Evolutionary conservation across 371 early-diverging fungal genomes (phyloP), one percentile per base, ranked within the genome.

Genomic region (Mucor saturninus): DNA sequence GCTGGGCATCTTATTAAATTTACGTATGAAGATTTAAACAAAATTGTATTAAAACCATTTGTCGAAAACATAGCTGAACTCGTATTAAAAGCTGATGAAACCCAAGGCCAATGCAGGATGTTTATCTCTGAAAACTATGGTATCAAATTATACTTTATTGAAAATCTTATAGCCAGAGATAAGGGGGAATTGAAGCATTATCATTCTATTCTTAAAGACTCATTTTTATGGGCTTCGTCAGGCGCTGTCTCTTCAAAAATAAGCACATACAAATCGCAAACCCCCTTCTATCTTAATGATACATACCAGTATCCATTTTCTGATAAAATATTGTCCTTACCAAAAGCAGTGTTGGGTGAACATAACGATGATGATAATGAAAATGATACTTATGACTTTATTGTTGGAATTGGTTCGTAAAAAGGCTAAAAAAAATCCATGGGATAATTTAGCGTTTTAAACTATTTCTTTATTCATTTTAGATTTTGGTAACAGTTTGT

Each of bases 401-500:
- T 38, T 38, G 38, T 75, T 58, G 75, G 75, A 53, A 72, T 75
- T 55, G 75, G 75, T 75, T 69, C 46, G 46, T 46, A 1, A 21
- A 21, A 21, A 21, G 30, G 40, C 30, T n/a, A 28, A 43, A 21
- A 21, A n/a, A n/a, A n/a, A n/a, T n/a, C n/a, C 21, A 21, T 21
- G 21, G 21, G 0, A 21, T 21, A 21, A 21, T 21, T 1, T 21
- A 21, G 21, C n/a, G n/a, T n/a, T n/a, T n/a, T n/a, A n/a, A n/a
- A n/a, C n/a, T n/a, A n/a, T 21, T 21, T 21, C 1, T 43, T 29
- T 15, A 35, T 56, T 13, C 0, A 0, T 21, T 21, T 13, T 72
- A 72, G 84, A 83, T 75, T 83, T 83, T 72, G 84, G 81, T 39
- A 81, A 80, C 15, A 81, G 81, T 1, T 81, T 69, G 53, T 81